Percentiles rank a stretch among this genome's conserved stretches.
phyloP scores from a whole-genome alignment of 1,139 yeast genomes.

The Blastobotrys capitulatus region DNA sequence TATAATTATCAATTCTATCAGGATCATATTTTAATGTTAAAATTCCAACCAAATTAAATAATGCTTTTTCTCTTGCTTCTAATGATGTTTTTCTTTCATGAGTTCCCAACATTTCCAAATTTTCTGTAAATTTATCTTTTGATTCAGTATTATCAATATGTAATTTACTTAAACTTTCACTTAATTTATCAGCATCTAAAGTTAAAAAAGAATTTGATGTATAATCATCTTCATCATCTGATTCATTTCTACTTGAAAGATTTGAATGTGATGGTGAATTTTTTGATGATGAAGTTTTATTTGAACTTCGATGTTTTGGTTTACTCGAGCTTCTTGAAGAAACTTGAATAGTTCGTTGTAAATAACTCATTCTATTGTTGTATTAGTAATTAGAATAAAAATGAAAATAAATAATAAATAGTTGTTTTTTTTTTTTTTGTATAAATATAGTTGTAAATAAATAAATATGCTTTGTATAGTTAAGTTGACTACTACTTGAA shows the following conservation, averaged over 20 bases:
- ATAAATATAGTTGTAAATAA: too few relatives aligned
- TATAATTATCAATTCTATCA: constrained; percentile 19
- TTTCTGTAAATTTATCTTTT: constrained; percentile 24
- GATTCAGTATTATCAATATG: constrained; percentile 11
- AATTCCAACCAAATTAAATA: constrained; percentile 24
- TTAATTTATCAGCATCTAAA: constrained; percentile 20
- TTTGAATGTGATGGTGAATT: constrained; percentile 22
- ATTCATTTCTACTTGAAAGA: constrained; percentile 16
- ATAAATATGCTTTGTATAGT: too few relatives aligned
- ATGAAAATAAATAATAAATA: too few relatives aligned
- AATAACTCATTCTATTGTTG: constrained; percentile 16
- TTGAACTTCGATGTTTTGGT: too few relatives aligned
- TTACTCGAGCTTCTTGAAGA: too few relatives aligned
- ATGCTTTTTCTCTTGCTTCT: constrained; percentile 33
- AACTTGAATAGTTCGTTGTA: constrained; percentile 21
- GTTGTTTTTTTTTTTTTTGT: too few relatives aligned
- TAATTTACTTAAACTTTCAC: constrained; percentile 18
- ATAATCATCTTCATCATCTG: constrained; percentile 25
- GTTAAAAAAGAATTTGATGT: constrained; percentile 21
- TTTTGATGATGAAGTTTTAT: too few relatives aligned
- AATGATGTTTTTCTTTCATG: constrained; percentile 31
- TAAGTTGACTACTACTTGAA: too few relatives aligned
- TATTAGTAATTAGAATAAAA: too few relatives aligned
- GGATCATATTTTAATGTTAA: constrained; percentile 33
- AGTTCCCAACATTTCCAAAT: constrained; percentile 27